Evolutionary conservation across 306 rosid genomes (phyloP).

Genomic region (Sesbania bispinosa): DNA sequence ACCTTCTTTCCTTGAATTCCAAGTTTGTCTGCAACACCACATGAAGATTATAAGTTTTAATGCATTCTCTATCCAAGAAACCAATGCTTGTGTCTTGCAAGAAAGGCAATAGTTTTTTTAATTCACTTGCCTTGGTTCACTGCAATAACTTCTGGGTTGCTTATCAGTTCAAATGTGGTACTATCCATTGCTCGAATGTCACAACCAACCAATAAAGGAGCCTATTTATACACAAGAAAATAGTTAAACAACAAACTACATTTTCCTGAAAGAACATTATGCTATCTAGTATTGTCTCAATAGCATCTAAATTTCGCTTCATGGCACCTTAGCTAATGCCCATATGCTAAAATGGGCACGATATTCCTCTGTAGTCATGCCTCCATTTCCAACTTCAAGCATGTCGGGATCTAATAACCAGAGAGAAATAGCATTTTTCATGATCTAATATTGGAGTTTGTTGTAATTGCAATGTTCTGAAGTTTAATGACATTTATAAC

Average conservation of each 20-base stretch:
- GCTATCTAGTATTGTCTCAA: no score
- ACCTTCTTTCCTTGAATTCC: slow-evolving; percentile 67
- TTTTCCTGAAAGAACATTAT: no score
- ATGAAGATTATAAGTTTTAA: neutral
- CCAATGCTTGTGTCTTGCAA: neutral
- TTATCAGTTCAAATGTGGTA: slow-evolving; percentile 34
- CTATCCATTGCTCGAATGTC: slow-evolving; percentile 47
- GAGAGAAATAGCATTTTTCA: neutral
- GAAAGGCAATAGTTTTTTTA: neutral
- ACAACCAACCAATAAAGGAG: slow-evolving; percentile 62
- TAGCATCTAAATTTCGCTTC: neutral
- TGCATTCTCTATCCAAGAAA: neutral
- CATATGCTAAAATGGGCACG: slow-evolving; percentile 73
- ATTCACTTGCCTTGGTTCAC: slow-evolving; percentile 48
- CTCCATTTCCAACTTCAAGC: slow-evolving; percentile 77
- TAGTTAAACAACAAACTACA: neutral
- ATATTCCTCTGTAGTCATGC: slow-evolving; percentile 63
- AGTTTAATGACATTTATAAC: neutral
- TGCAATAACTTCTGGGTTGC: slow-evolving; percentile 34
- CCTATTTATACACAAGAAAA: slow-evolving; percentile 28
- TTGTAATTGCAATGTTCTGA: neutral
- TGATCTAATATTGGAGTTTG: neutral
- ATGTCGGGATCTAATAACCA: slow-evolving; percentile 62
- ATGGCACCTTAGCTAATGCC: slow-evolving; percentile 57
- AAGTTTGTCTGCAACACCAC: slow-evolving; percentile 39